Conservation (phyloP, 2,329 filamentous ascomycete genomes). For the Coleophoma crateriformis region DNA sequence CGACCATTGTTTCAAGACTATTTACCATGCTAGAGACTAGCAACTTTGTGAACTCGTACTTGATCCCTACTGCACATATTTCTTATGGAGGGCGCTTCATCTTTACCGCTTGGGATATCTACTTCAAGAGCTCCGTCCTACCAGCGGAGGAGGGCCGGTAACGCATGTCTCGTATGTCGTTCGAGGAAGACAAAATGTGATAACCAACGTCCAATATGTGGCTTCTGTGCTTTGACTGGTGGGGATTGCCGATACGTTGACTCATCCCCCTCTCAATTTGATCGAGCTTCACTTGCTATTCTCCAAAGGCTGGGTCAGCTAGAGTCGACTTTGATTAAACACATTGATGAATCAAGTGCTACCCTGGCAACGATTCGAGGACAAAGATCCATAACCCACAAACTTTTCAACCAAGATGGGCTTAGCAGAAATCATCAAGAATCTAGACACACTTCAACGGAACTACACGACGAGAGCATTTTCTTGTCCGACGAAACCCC, state of each 20-base stretch:
- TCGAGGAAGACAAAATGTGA: constrained; percentile 17
- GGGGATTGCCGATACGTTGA: constrained; percentile 15
- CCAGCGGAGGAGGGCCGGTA: neutral
- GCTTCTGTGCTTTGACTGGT: constrained; percentile 13
- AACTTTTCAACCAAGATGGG: neutral
- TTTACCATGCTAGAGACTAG: too few species aligned
- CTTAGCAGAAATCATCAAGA: neutral
- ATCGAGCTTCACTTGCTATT: constrained; percentile 15
- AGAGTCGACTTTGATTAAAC: constrained; percentile 1
- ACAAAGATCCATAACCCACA: neutral
- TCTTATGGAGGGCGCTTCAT: too few species aligned
- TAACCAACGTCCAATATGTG: constrained; percentile 12
- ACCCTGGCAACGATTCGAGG: neutral
- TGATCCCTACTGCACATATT: too few species aligned
- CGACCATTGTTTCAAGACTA: too few species aligned
- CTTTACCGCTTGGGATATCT: too few species aligned
- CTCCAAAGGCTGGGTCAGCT: constrained; percentile 12
- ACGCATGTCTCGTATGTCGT: constrained; percentile 6
- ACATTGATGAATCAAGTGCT: neutral
- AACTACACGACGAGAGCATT: neutral
- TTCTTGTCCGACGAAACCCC: neutral
- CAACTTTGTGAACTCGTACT: too few species aligned
- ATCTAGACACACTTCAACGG: neutral
- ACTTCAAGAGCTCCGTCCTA: neutral
- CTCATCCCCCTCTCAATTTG: constrained; percentile 14